Evolutionary conservation across 495 filamentous ascomycete species (phyloP).

Genomic region (Neurospora sublineolata): DNA sequence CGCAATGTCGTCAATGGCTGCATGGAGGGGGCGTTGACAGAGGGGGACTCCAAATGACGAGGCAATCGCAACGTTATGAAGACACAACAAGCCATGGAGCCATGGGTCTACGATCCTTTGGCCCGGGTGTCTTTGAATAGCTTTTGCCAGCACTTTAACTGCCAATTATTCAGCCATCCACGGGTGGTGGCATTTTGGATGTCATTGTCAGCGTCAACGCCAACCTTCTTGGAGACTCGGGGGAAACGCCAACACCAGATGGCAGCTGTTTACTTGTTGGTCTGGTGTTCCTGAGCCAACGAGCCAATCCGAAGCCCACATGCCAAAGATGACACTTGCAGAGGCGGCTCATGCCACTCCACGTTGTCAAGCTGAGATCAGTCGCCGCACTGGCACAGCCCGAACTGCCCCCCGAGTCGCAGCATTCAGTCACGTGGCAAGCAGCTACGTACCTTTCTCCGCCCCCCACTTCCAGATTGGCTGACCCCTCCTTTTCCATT

Average conservation of each 20-base stretch:
- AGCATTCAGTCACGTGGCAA: neutral
- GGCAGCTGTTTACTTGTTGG: neutral
- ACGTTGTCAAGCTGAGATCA: neutral
- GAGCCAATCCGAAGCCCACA: neutral
- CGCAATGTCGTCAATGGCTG: neutral
- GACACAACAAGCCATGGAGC: neutral
- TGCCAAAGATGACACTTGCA: neutral
- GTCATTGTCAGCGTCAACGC: neutral
- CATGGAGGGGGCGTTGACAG: neutral
- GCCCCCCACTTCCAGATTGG: slow-evolving; percentile 13
- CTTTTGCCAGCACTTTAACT: neutral
- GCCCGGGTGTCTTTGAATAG: neutral
- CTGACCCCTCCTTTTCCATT: slow-evolving; percentile 13
- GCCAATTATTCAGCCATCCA: neutral
- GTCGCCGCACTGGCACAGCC: neutral
- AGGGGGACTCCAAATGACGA: neutral
- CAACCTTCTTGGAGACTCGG: neutral
- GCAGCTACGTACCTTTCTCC: slow-evolving; percentile 6
- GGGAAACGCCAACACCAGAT: neutral
- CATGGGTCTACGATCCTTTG: neutral
- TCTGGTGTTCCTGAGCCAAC: neutral
- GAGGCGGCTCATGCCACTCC: neutral
- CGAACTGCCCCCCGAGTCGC: neutral
- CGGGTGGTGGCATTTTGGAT: neutral
- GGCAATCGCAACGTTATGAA: neutral